phyloP scores from a whole-genome alignment of 2,329 filamentous ascomycete species.

The Alternaria triticina region DNA sequence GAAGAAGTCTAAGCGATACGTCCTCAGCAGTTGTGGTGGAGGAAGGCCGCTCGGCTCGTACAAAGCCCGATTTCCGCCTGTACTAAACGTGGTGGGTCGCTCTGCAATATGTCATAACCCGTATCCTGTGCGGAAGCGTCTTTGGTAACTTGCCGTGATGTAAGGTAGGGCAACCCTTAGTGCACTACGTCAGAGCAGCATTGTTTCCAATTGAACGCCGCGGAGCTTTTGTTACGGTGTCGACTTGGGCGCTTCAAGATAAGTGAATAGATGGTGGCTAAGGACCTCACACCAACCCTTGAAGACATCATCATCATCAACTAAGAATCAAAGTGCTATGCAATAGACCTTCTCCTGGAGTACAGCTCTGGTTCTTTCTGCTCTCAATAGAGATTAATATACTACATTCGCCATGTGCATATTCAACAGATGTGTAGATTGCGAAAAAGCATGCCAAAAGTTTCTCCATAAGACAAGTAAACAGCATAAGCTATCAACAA shows the following conservation, averaged over 20 bases:
- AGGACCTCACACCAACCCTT: not conserved
- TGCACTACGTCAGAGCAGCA: not conserved
- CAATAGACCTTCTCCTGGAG: not conserved
- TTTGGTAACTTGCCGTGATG: not conserved
- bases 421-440: not conserved
- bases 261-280: not conserved
- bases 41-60: conserved; percentile 2
- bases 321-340: not conserved
- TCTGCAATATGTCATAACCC: conserved; percentile 14
- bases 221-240: not conserved
- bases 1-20: conserved; percentile 9
- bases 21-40: conserved; percentile 1
- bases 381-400: not conserved
- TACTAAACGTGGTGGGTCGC: conserved; percentile 7
- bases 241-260: not conserved
- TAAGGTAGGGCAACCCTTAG: not conserved
- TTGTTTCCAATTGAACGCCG: not conserved
- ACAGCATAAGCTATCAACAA: not conserved
- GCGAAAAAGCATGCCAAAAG: not conserved
- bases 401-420: not conserved
- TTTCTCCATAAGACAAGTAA: not conserved
- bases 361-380: not conserved
- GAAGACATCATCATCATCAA: not conserved
- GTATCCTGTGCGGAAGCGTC: not conserved
- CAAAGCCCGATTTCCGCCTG: conserved; percentile 4